Evolutionary conservation across 352 stramenopile species (phyloP).

Genomic region (Phytopythium sindhum): DNA sequence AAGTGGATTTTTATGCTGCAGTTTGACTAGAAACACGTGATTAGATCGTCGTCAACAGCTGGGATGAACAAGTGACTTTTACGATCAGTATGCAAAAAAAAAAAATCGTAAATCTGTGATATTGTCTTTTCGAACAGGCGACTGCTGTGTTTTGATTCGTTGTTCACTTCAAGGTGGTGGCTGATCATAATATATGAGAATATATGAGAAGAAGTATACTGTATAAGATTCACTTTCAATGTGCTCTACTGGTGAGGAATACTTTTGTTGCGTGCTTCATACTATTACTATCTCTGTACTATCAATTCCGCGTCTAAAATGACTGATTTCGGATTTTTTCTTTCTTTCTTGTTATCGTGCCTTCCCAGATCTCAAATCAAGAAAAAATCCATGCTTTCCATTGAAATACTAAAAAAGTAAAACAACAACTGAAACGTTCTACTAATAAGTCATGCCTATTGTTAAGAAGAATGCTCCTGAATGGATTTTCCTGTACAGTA

Average conservation of each 20-base stretch:
- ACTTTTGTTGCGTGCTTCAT: not conserved
- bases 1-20: not conserved
- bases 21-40: not conserved
- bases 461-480: too few species aligned
- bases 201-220: conserved; percentile 1
- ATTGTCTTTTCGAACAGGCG: not conserved
- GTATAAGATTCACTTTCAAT: too few species aligned
- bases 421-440: not conserved
- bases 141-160: not conserved
- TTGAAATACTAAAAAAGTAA: too few species aligned
- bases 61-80: not conserved
- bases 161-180: not conserved
- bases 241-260: not conserved
- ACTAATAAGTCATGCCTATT: too few species aligned
- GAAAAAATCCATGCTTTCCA: too few species aligned
- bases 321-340: not conserved
- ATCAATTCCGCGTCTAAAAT: not conserved
- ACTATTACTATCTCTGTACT: too few species aligned
- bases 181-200: not conserved
- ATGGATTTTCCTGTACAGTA: too few species aligned
- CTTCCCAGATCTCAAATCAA: not conserved
- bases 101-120: conserved; percentile 1
- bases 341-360: too few species aligned
- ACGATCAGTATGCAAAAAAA: not conserved
- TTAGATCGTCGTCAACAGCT: not conserved